Evolutionary conservation across 148 eudicot genomes (phyloP).

Genomic region (Rhododendron ovatum): DNA sequence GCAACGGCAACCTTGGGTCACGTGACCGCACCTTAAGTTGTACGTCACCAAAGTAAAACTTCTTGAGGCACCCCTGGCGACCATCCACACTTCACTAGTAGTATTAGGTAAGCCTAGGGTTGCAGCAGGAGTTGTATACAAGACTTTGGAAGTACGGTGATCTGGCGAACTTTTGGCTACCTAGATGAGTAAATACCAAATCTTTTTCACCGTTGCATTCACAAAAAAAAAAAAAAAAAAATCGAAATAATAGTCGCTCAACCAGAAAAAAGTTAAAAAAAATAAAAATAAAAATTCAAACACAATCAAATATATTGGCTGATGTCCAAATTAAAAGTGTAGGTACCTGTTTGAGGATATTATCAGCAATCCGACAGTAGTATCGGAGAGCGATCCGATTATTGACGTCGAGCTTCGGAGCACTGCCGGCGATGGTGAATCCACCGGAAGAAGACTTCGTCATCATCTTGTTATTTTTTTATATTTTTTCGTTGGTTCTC

Average conservation of each 20-base stretch:
- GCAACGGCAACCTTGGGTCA: not conserved
- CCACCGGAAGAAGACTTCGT: constrained; percentile 49
- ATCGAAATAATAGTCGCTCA: not conserved
- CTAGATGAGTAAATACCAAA: not conserved
- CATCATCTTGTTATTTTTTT: not conserved
- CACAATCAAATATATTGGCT: not conserved
- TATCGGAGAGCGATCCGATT: constrained; percentile 64
- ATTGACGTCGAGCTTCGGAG: constrained; percentile 65
- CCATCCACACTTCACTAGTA: not conserved
- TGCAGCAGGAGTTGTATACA: not conserved
- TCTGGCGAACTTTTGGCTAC: not conserved
- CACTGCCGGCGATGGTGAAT: constrained; percentile 54
- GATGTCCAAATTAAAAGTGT: not conserved
- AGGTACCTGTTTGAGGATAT: constrained; percentile 70
- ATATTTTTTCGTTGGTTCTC: not conserved
- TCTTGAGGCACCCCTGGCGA: not conserved
- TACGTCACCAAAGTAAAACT: not conserved
- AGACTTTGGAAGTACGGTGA: not conserved
- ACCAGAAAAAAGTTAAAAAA: not conserved
- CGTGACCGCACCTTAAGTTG: not conserved
- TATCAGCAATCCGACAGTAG: constrained; percentile 84
- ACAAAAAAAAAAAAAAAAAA: not conserved
- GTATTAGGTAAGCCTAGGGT: not conserved
- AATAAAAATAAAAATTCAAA: no score
- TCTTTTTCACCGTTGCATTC: not conserved